Conservation (phyloP, 768 basidiomycete species). For the Xanthoconium purpureum region DNA sequence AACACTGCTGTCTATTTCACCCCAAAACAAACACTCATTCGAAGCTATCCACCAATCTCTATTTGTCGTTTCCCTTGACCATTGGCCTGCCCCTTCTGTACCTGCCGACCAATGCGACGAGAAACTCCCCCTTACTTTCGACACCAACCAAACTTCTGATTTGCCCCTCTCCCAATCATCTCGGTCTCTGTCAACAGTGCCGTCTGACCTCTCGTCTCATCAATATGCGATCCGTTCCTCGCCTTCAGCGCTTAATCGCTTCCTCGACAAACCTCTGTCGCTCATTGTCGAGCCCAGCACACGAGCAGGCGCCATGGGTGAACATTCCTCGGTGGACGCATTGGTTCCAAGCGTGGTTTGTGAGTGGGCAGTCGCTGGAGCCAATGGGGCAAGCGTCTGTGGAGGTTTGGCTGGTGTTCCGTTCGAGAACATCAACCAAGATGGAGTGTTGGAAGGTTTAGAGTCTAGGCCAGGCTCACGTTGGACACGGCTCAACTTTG, state of each 20-base stretch:
- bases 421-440: slow-evolving; percentile 5
- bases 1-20: slow-evolving; percentile 64
- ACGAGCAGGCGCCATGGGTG: slow-evolving; percentile 83
- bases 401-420: slow-evolving; percentile 52
- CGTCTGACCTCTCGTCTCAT: slow-evolving; percentile 58
- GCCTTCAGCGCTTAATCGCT: slow-evolving; percentile 70
- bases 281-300: slow-evolving; percentile 83
- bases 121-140: slow-evolving; percentile 32
- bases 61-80: slow-evolving; percentile 79
- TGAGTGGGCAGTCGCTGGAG: slow-evolving; percentile 66
- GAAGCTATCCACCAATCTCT: slow-evolving; percentile 69
- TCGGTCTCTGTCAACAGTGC: slow-evolving; percentile 3
- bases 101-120: slow-evolving; percentile 20
- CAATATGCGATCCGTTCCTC: slow-evolving; percentile 70
- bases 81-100: slow-evolving; percentile 45
- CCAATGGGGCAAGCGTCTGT: slow-evolving; percentile 21
- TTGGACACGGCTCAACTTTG: slow-evolving; percentile 75
- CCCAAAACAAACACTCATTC: slow-evolving; percentile 58
- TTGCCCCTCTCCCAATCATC: slow-evolving; percentile 6
- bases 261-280: slow-evolving; percentile 86
- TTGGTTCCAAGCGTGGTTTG: slow-evolving; percentile 83
- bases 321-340: slow-evolving; percentile 89
- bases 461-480: slow-evolving; percentile 18
- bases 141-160: slow-evolving; percentile 24
- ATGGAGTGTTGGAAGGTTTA: slow-evolving; percentile 1